Base-by-base conservation (phyloP, 768 basidiomycete species). In the Rickenella mellea region DNA sequence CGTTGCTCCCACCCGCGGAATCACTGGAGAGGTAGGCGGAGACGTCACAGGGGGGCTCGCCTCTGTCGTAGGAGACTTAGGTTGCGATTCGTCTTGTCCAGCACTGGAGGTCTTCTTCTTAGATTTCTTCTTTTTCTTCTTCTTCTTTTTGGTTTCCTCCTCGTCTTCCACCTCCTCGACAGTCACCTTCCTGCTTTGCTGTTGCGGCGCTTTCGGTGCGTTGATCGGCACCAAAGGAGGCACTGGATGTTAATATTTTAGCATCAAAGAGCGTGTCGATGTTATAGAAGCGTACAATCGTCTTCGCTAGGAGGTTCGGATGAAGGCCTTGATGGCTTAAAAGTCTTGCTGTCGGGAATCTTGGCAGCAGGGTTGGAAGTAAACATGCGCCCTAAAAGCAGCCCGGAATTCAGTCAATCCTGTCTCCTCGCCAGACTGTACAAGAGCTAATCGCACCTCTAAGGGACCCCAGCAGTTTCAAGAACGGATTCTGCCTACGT, bases 51-150 rank as follows among this genome's bases (percentile, higher is more conserved):
- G 42, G 26, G 51, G 55, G 14, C 24, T 39, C 19, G 42, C 33
- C n/a, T 40, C 49, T 27, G 60, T 38, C 4, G 59, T 44, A 15
- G 62, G 41, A 6, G 64, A 61, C 49, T 73, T 73, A 58, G n/a
- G n/a, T n/a, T n/a, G n/a, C n/a, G n/a, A n/a, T n/a, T n/a, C n/a
- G n/a, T n/a, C n/a, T n/a, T n/a, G n/a, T n/a, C n/a, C n/a, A n/a
- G n/a, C n/a, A n/a, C n/a, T n/a, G n/a, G n/a, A n/a, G n/a, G 74
- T 78, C 60, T 80, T 84, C 57, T 84, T 87, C 66, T 81, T 85
- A 17, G 71, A 62, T 51, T 83, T 84, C 61, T 81, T 82, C 58
- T 80, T 80, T 60, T 85, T 83, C 58, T 83, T 85, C 66, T 85
- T 84, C 35, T 64, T 54, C 2, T 67, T 60, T 1, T 58, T 37